Base-by-base conservation (phyloP, 148 eudicot species). In the Rhododendron griersonianum region DNA sequence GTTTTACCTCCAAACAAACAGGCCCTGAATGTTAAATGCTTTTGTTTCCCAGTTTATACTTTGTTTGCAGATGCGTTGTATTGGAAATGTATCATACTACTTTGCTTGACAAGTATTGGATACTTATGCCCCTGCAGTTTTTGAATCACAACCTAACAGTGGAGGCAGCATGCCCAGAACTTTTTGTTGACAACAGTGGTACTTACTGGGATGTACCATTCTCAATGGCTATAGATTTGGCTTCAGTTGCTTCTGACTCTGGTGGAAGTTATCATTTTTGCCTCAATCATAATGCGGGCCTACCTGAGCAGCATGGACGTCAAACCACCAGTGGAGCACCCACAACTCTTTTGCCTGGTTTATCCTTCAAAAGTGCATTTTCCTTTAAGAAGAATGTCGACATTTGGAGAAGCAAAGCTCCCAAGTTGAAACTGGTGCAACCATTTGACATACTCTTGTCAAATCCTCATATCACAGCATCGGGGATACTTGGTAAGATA, bases 121-220 rank as follows among this genome's bases (percentile, higher is more conserved):
- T 84, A 47, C 55, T 39, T 45, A 3, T 84, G 81, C 55, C 48
- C 53, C 23, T 93, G 94, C 95, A 96, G 99, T 95, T 96, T 92
- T 87, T 91, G 18, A 78, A 90, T 82, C 94, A 95, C 80, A 90
- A 92, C 87, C 87, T 96, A 80, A 94, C 92, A 3, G 21, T 95
- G 89, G 99, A 93, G 87, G 93, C 97, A 83, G 86, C 90, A 88
- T 91, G 90, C 78, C 98, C 98, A 63, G 93, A 91, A 81, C 95
- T 95, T 83, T 94, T 87, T 79, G 84, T 94, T 78, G 97, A 95
- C 89, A 85, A 92, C 85, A 41, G 85, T 85, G 97, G 98, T 81
- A 90, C 88, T 69, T 96, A 92, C 90, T 96, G 98, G 99, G 97
- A 95, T 77, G 94, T 93, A 81, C 99, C 99, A 16, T 90, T 92